These are phyloP conservation scores for Suhomyces wounanorum DNA, from an alignment of 1,139 yeast genomes.

Conservation along the genomic window DNA sequence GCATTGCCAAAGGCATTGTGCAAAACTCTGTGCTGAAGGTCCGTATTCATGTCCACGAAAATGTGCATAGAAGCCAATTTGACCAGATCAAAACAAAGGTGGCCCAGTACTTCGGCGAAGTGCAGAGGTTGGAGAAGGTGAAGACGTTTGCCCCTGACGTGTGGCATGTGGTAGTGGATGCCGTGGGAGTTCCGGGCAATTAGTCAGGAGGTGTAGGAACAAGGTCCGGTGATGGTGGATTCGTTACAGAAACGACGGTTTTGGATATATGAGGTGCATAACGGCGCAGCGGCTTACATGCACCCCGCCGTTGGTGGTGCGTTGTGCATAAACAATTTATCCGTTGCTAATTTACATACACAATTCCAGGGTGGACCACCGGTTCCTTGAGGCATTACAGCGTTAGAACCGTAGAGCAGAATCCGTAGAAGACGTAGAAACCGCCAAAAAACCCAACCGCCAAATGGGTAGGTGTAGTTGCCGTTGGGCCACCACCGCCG, in stretches of 20 bases:
- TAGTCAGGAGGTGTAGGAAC: neutral
- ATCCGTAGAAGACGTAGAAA: no score
- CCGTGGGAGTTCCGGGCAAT: constrained; percentile 15
- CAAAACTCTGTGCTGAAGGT: constrained; percentile 2
- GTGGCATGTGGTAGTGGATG: constrained; percentile 74
- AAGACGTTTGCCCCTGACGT: constrained; percentile 88
- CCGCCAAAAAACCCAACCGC: no score
- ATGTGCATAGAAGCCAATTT: constrained; percentile 53
- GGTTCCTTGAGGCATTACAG: neutral
- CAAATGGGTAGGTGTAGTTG: no score
- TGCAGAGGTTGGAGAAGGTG: constrained; percentile 53
- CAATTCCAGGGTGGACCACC: neutral
- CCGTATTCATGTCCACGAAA: constrained; percentile 54
- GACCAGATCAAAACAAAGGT: constrained; percentile 28
- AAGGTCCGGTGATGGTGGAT: neutral
- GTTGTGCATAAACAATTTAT: neutral
- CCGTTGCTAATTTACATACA: neutral
- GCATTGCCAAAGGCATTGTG: constrained; percentile 35
- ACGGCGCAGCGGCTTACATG: neutral
- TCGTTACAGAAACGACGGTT: neutral
- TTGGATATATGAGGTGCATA: neutral
- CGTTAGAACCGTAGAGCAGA: neutral
- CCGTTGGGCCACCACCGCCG: no score
- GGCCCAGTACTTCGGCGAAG: constrained; percentile 14
- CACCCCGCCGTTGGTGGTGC: neutral